phyloP scores from a whole-genome alignment of 331 rosid genomes.

The Quercus phellos region DNA sequence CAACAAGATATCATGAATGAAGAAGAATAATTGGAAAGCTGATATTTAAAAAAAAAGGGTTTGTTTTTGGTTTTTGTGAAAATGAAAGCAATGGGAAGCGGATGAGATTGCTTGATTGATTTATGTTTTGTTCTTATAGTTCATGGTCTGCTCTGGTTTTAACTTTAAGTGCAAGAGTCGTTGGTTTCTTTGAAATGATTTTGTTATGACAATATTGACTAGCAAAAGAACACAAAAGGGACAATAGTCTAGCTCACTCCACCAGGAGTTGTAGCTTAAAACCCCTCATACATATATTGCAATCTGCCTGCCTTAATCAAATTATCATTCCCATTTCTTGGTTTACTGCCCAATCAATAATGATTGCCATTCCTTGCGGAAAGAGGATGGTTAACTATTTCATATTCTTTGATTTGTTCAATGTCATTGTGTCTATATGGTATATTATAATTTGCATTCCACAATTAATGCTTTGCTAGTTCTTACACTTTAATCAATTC shows the following conservation, averaged over 20 bases:
- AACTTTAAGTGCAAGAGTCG: neutral
- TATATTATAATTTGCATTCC: neutral
- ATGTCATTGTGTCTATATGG: neutral
- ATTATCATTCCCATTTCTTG: neutral
- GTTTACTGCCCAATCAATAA: neutral
- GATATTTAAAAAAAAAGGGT: too few species aligned
- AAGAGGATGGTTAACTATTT: neutral
- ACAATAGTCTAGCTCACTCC: neutral
- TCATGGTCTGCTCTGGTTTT: too few species aligned
- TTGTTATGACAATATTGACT: neutral
- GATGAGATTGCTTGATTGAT: neutral
- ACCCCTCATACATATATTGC: neutral
- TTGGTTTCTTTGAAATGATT: neutral
- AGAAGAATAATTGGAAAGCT: neutral
- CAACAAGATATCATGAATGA: neutral
- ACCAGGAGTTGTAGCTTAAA: neutral
- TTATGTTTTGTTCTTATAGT: too few species aligned
- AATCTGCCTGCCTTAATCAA: neutral
- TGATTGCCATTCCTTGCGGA: neutral
- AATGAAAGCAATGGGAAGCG: neutral
- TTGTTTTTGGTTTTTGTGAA: neutral
- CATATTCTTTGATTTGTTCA: neutral
- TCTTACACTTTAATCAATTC: neutral
- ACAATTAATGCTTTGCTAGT: neutral
- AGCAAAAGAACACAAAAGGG: neutral